Conservation (phyloP, 2,329 filamentous ascomycete species). For the Sporothrix euskadiensis region DNA sequence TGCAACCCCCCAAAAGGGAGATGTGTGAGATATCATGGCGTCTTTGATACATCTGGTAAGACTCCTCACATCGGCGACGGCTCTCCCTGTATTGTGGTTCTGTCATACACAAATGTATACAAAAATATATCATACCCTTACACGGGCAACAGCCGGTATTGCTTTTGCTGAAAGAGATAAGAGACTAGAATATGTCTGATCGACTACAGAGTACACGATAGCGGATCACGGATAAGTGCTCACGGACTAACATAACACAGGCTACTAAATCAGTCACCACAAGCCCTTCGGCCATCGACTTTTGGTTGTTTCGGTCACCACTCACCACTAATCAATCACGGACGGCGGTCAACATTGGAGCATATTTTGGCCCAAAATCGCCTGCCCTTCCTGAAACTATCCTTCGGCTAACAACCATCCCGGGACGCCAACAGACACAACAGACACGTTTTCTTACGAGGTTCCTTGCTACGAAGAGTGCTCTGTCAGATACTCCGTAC, state of each 20-base stretch:
- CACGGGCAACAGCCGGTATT: not conserved
- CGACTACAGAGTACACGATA: not conserved
- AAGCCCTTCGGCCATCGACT: not conserved
- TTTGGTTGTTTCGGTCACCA: not conserved
- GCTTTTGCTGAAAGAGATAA: not conserved
- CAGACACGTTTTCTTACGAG: not conserved
- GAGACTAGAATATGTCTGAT: not conserved
- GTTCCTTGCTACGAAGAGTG: not conserved
- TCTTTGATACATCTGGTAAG: not conserved
- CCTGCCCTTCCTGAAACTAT: not conserved
- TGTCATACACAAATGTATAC: not conserved
- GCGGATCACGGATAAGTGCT: not conserved
- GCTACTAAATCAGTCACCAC: not conserved
- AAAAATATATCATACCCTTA: not conserved
- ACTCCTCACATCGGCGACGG: conserved; percentile 3
- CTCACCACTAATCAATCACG: not conserved
- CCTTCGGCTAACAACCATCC: not conserved
- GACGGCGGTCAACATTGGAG: not conserved
- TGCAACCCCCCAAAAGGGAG: not conserved
- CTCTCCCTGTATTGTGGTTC: not conserved
- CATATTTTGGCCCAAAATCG: not conserved
- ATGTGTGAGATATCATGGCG: not conserved
- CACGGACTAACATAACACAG: not conserved
- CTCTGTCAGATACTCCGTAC: no score
- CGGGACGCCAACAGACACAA: not conserved